A percentile compares a stretch with the other conserved stretches of the same genome.
These are phyloP conservation scores for Hypoxylon sp. DNA, from an alignment of 2,329 filamentous ascomycete genomes.

Conservation along the genomic window DNA sequence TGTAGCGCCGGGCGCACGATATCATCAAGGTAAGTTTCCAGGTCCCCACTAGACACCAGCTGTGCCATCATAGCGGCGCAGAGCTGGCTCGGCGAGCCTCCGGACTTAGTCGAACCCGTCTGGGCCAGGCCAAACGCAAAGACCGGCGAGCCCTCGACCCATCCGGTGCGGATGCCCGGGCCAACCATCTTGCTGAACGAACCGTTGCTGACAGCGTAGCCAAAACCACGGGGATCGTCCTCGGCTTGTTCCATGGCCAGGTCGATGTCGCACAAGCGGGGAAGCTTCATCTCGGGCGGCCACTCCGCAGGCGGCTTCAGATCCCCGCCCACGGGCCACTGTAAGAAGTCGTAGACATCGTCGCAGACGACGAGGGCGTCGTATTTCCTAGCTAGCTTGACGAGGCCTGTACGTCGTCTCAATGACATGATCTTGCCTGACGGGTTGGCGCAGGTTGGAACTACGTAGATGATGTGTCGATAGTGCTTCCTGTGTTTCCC, in stretches of 20 bases:
- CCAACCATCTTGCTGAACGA: conserved; percentile 89
- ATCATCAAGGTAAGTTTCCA: conserved; percentile 55
- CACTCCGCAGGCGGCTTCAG: conserved; percentile 9
- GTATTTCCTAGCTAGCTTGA: conserved; percentile 77
- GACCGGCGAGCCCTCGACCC: conserved; percentile 52
- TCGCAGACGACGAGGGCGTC: conserved; percentile 87
- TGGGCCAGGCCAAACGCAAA: conserved; percentile 54
- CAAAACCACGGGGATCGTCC: conserved; percentile 8
- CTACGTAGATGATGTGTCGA: conserved; percentile 85
- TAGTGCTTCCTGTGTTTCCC: conserved; percentile 74
- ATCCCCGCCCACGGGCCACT: conserved; percentile 66
- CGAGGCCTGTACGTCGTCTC: conserved; percentile 69
- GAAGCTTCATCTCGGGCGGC: conserved; percentile 13
- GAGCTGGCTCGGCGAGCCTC: conserved; percentile 66
- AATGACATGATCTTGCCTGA: conserved; percentile 83
- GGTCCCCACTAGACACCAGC: conserved; percentile 53
- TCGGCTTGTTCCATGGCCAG: conserved; percentile 17
- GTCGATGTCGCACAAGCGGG: conserved; percentile 23
- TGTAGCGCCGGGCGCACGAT: conserved; percentile 56
- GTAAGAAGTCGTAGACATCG: conserved; percentile 93
- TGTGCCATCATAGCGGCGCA: conserved; percentile 60
- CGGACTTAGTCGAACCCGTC: conserved; percentile 62
- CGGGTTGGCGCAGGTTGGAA: conserved; percentile 90
- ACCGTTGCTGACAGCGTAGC: conserved; percentile 84
- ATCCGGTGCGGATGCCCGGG: conserved; percentile 85